These are phyloP conservation scores for Thraustochytrium sp. DNA, from an alignment of 352 stramenopile species.

Conservation along the genomic window DNA sequence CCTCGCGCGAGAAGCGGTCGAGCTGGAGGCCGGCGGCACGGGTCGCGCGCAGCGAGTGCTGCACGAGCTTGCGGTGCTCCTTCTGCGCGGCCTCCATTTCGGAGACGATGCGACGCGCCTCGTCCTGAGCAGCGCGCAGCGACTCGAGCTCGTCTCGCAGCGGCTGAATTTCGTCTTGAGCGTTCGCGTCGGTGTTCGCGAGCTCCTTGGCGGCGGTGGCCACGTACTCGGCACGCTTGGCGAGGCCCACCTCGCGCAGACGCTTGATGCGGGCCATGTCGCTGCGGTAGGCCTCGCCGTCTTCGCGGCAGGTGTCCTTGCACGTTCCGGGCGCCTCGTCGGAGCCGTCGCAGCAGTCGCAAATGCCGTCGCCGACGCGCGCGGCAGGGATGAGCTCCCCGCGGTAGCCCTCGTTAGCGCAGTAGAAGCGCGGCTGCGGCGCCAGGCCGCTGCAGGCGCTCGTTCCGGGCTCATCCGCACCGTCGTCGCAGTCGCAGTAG, in stretches of 20 bases:
- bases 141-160: background rate
- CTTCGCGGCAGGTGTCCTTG: constrained; percentile 13
- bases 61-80: background rate
- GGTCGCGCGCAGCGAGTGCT: background rate
- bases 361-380: constrained; percentile 83
- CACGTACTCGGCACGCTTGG: constrained; percentile 10
- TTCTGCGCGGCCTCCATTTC: background rate
- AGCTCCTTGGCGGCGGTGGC: background rate
- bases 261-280: background rate
- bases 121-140: background rate
- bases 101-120: background rate
- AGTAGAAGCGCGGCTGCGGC: background rate
- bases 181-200: background rate
- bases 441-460: constrained; percentile 45
- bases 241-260: background rate
- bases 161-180: background rate
- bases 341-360: constrained; percentile 93
- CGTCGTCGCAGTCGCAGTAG: constrained; percentile 86
- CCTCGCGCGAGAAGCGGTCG: background rate
- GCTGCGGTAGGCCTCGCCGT: background rate
- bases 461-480: constrained; percentile 75
- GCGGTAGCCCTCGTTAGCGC: constrained; percentile 50
- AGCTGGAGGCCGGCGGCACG: background rate
- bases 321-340: constrained; percentile 55
- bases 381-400: constrained; percentile 55